Conservation (phyloP, 176 grass and related monocot species). For the Canna indica region DNA sequence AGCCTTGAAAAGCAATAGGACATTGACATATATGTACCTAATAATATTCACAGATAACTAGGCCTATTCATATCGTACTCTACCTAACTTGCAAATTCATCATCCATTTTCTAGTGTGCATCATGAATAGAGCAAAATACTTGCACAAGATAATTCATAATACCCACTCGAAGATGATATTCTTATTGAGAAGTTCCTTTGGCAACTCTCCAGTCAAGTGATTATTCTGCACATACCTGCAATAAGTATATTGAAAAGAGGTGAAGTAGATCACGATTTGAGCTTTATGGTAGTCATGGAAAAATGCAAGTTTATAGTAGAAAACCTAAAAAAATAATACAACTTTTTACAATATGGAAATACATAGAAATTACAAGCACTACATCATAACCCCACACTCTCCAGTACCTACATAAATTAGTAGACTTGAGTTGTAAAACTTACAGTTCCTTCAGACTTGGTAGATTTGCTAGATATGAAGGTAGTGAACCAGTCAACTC, state of each 20-base stretch:
- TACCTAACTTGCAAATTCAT: too few species aligned
- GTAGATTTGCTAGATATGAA: conserved; percentile 53
- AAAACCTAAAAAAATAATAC: background rate
- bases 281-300: background rate
- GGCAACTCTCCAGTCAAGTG: conserved; percentile 57
- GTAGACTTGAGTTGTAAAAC: conserved; percentile 27
- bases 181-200: conserved; percentile 52
- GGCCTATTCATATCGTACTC: too few species aligned
- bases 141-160: background rate
- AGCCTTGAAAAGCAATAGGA: too few species aligned
- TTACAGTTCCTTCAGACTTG: conserved; percentile 90
- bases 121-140: too few species aligned
- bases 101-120: too few species aligned
- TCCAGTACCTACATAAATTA: background rate
- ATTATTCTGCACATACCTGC: conserved; percentile 91
- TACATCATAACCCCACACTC: background rate
- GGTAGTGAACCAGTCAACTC: conserved; percentile 65
- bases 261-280: background rate
- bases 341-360: background rate
- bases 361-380: conserved; percentile 8
- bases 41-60: too few species aligned
- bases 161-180: conserved; percentile 74
- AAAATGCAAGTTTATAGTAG: background rate
- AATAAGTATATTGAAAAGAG: conserved; percentile 18
- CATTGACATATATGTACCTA: too few species aligned